phyloP scores from a whole-genome alignment of 1,284 basidiomycete species.

The Mrakiaceae sp. region DNA sequence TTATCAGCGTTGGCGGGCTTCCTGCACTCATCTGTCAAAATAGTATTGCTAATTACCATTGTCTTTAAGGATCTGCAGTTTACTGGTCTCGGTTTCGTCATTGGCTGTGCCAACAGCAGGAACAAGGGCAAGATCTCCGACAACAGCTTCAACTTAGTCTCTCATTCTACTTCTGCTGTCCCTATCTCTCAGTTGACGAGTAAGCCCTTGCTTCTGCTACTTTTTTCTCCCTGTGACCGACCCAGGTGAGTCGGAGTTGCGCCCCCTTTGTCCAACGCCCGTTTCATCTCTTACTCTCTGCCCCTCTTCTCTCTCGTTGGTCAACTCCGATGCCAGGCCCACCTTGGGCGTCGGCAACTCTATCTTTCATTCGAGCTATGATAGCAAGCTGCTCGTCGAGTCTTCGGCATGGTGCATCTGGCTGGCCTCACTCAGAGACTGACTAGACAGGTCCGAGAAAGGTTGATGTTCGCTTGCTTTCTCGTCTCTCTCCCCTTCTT shows the following conservation, averaged over 20 bases:
- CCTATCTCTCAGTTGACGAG: slow-evolving; percentile 13
- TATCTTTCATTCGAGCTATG: slow-evolving; percentile 53
- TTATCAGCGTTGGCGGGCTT: too few species aligned
- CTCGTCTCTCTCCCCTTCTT: too few species aligned
- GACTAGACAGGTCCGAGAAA: slow-evolving; percentile 53
- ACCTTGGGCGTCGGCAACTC: too few species aligned
- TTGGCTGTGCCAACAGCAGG: too few species aligned
- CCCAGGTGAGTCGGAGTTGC: slow-evolving; percentile 59
- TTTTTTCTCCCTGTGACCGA: slow-evolving; percentile 67
- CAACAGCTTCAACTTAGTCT: slow-evolving; percentile 60
- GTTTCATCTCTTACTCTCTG: background rate
- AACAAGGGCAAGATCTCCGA: slow-evolving; percentile 29
- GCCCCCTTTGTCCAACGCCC: slow-evolving; percentile 19
- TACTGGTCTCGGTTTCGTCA: too few species aligned
- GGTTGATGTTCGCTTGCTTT: background rate
- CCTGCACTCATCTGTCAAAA: too few species aligned
- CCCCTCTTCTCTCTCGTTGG: background rate
- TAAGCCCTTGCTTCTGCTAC: too few species aligned
- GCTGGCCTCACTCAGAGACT: slow-evolving; percentile 33
- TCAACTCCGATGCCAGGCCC: slow-evolving; percentile 40
- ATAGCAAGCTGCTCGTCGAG: slow-evolving; percentile 27
- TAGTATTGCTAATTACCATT: too few species aligned
- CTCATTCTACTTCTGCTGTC: slow-evolving; percentile 71
- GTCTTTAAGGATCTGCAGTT: too few species aligned
- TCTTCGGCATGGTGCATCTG: slow-evolving; percentile 20